Evolutionary conservation across 495 filamentous ascomycete genomes (phyloP), one percentile per base, ranked within the genome.

Genomic region (Pyrenula aspistea): DNA sequence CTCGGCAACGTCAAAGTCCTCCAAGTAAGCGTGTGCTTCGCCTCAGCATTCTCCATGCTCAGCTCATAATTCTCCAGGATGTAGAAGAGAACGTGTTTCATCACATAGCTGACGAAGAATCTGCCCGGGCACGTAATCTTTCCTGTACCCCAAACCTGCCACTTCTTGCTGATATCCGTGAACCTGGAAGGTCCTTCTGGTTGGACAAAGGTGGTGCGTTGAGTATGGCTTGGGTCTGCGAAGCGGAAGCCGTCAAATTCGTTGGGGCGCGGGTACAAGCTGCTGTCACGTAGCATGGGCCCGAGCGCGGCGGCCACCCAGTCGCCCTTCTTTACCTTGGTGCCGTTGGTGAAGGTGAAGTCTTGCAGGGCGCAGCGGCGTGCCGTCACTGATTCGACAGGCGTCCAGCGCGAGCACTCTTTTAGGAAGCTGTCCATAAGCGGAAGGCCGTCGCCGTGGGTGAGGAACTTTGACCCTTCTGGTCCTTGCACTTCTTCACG

Each of bases 391-490:
- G 19, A 51, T 54, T 71, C 68, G 3, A 63, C 61, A 0, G 68
- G 65, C 2, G 55, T 65, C 19, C 69, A 48, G 2, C 68, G 62
- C 0, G 67, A 60, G 2, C 68, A 72, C 49, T 72, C 69, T 42
- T 69, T 70, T 12, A 72, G 62, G 55, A 72, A 72, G 55, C 68
- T 69, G 56, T 72, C 69, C 0, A 72, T 56, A 0, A 72, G 60
- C 0, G 66, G 63, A 24, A 61, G 63, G 11, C 48, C 55, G 11
- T 12, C 4, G 23, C 58, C 53, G 2, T 49, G 8, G 19, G 8
- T 8, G 15, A n/a, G 11, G 25, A 57, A 25, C 10, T 31, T 23
- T 15, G 21, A 11, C 2, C 12, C 22, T 47, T 20, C 57, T 55
- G 2, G n/a, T n/a, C 55, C 20, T 21, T 20, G 19, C 10, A 59